phyloP scores from a whole-genome alignment of 257 asterid species.

The Capsicum rhomboideum region DNA sequence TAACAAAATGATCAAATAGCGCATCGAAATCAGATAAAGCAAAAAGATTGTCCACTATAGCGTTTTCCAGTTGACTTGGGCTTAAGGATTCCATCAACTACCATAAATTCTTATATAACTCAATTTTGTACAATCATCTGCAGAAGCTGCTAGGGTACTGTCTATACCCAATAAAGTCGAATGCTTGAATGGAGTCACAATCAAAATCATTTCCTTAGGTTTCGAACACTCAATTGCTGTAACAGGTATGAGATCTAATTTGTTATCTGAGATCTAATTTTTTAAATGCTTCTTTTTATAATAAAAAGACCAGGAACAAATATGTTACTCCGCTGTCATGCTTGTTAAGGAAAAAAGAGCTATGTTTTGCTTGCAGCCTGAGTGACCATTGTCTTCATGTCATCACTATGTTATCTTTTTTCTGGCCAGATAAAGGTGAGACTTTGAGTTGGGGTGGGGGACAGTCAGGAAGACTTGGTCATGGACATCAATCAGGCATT shows the following conservation, averaged over 20 bases:
- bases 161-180: conserved; percentile 61
- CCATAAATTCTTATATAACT: not conserved
- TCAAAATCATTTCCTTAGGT: conserved; percentile 61
- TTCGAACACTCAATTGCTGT: conserved; percentile 91
- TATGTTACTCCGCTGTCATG: not conserved
- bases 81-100: not conserved
- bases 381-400: not conserved
- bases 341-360: not conserved
- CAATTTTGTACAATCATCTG: conserved; percentile 15
- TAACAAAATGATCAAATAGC: not conserved
- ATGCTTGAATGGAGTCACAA: conserved; percentile 58
- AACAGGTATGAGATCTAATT: conserved; percentile 52
- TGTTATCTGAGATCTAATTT: not conserved
- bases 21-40: not conserved
- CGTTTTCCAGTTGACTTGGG: not conserved
- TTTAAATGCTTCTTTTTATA: conserved; percentile 4
- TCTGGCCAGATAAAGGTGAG: conserved; percentile 71
- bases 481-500: conserved; percentile 74
- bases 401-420: conserved; percentile 1
- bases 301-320: not conserved
- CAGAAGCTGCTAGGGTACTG: conserved; percentile 68
- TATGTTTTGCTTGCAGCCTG: not conserved
- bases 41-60: not conserved
- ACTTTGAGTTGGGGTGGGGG: conserved; percentile 98
- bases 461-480: conserved; percentile 93